phyloP scores from a whole-genome alignment of 2,329 filamentous ascomycete species.

The Ophiognomonia clavigignenti-juglandacearum region DNA sequence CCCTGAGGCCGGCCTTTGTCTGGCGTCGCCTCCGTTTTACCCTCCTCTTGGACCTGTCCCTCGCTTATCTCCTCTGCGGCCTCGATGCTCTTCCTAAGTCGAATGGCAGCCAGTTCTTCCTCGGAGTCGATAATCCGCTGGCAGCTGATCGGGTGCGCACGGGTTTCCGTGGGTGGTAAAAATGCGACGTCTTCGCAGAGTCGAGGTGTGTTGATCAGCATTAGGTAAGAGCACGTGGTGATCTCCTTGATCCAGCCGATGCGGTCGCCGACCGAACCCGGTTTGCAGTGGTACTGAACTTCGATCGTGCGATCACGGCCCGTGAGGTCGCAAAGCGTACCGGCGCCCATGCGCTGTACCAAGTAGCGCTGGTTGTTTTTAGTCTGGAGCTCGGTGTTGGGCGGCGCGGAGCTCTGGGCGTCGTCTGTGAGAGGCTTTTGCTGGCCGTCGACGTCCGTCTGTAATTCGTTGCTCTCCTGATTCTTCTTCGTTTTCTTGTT shows the following conservation, averaged over 20 bases:
- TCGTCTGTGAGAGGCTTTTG: constrained; percentile 5
- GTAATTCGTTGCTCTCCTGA: constrained; percentile 23
- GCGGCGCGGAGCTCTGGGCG: constrained; percentile 22
- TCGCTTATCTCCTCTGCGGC: constrained; percentile 29
- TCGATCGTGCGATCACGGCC: constrained; percentile 78
- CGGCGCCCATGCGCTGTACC: constrained; percentile 73
- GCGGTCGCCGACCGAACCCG: constrained; percentile 64
- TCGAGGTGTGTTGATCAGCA: constrained; percentile 86
- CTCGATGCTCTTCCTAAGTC: constrained; percentile 30
- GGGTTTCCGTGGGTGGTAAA: constrained; percentile 70
- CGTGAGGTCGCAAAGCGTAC: constrained; percentile 83
- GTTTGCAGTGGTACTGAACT: constrained; percentile 75
- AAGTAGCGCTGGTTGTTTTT: constrained; percentile 83
- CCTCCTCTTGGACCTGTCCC: constrained; percentile 18
- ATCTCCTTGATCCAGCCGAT: constrained; percentile 94
- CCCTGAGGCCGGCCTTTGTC: constrained; percentile 4
- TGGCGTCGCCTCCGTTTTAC: constrained; percentile 11
- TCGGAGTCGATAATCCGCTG: constrained; percentile 59
- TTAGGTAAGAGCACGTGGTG: constrained; percentile 84
- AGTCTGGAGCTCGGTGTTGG: constrained; percentile 65
- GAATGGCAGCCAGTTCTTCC: constrained; percentile 39
- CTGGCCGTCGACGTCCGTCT: constrained; percentile 23
- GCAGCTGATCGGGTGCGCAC: constrained; percentile 73
- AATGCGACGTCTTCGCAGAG: constrained; percentile 87
- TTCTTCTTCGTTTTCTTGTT: constrained; percentile 16